Conservation (phyloP, 257 asterid species). For the Solanum lycopersicoides region DNA sequence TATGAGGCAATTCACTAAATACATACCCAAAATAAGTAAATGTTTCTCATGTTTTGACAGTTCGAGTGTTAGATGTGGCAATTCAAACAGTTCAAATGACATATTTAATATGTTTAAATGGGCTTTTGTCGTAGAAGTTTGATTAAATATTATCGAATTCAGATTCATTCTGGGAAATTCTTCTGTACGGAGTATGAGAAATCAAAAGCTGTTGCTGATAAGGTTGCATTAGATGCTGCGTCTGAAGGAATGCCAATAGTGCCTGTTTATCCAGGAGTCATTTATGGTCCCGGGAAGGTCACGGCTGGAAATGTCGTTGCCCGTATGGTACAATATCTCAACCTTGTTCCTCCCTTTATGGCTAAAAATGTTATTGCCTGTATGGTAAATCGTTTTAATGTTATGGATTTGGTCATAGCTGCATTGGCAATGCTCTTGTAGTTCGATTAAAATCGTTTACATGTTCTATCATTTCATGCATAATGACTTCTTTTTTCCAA, state of each 20-base stretch:
- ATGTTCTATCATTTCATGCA: neutral
- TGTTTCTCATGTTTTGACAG: neutral
- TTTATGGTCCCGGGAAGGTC: slow-evolving; percentile 85
- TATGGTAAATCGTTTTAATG: slow-evolving; percentile 30
- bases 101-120: neutral
- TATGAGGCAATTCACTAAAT: neutral
- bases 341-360: neutral
- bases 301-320: slow-evolving; percentile 75
- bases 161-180: slow-evolving; percentile 54
- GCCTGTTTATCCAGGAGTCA: slow-evolving; percentile 88
- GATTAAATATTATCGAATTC: neutral
- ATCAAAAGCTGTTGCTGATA: slow-evolving; percentile 72
- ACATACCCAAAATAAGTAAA: neutral
- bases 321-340: slow-evolving; percentile 39
- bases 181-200: slow-evolving; percentile 85
- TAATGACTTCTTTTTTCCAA: neutral
- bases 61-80: neutral
- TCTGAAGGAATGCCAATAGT: slow-evolving; percentile 67
- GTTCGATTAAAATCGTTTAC: neutral
- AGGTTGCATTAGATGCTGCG: slow-evolving; percentile 76
- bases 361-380: slow-evolving; percentile 59
- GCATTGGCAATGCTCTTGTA: neutral
- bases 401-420: neutral
- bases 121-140: neutral
- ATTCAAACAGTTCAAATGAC: neutral